Evolutionary conservation across 495 filamentous ascomycete genomes (phyloP), one percentile per base, ranked within the genome.

Genomic region (Lasiosphaeria hispida): DNA sequence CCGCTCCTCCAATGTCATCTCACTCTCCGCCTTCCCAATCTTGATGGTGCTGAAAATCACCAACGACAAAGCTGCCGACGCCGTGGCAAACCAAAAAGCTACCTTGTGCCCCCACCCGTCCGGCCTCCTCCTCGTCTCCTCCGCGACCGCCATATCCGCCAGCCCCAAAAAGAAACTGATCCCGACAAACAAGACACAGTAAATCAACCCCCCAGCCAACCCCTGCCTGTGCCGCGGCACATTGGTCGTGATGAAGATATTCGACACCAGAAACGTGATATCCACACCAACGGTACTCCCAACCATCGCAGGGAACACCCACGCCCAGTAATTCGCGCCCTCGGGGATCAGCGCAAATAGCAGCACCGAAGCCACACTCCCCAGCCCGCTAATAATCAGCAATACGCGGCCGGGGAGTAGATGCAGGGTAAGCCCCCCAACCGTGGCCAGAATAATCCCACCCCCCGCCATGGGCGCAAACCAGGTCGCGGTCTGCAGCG

Each of bases 231-330:
- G 75, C 39, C 80, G 78, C 0, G 90, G 87, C 62, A 94, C 75
- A 5, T 80, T 82, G 0, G 87, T 89, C 0, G 88, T 92, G 67
- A 93, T 87, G 68, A 94, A 95, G 45, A 96, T 84, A 64, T 91
- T 94, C 38, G 88, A 82, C 7, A 96, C 77, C 63, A 89, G 91
- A 77, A 87, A 96, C 23, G 85, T 88, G 58, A 94, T 85, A 63
- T 96, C 91, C 45, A 95, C 87, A 5, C 87, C 91, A 37, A 92
- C 75, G 0, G 91, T 96, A 3, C 83, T 86, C 60, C 85, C 86
- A 19, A 93, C 71, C 91, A 95, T 96, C 19, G 88, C 75, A 0
- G 91, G 89, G 65, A 95, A 90, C 17, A 94, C 78, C 55, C 81
- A 92, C 0, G 86, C 81, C 75, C 75, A 79, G 55, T 75, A 80